Percentiles rank a stretch among this genome's conserved stretches.
phyloP scores from a whole-genome alignment of 805 yeast species.

The Cyberlindnera mississippiensis region DNA sequence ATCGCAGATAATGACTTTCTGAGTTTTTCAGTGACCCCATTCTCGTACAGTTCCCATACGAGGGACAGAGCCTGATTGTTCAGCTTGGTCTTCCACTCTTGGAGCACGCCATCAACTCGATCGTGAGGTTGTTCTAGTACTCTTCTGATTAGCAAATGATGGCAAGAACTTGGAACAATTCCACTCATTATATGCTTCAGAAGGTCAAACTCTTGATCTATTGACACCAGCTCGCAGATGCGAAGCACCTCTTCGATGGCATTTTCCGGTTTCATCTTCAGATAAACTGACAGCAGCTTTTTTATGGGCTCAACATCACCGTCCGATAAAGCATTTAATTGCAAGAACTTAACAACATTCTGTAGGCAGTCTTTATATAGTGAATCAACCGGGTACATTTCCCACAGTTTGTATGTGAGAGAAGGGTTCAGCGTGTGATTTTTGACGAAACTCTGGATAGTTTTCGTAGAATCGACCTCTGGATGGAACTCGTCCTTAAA shows the following conservation, averaged over 20 bases:
- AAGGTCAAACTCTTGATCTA: constrained; percentile 2
- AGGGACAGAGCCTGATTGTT: not conserved
- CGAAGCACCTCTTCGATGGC: constrained; percentile 1
- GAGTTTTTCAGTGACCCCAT: too few relatives aligned
- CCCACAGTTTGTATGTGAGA: not conserved
- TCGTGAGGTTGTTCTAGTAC: constrained; percentile 2
- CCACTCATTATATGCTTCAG: not conserved
- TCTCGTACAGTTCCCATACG: constrained; percentile 3
- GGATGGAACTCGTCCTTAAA: constrained; percentile 4
- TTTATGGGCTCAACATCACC: too few relatives aligned
- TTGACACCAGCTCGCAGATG: constrained; percentile 8
- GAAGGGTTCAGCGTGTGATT: constrained; percentile 1
- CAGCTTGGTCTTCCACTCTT: not conserved
- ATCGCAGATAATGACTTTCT: not conserved
- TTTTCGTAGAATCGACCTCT: not conserved
- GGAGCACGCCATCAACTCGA: not conserved
- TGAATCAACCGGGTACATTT: constrained; percentile 1
- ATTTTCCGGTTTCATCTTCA: too few relatives aligned
- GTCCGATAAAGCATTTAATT: too few relatives aligned
- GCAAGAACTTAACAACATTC: too few relatives aligned
- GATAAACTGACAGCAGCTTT: too few relatives aligned
- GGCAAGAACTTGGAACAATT: too few relatives aligned
- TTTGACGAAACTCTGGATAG: not conserved
- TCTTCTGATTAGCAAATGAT: too few relatives aligned
- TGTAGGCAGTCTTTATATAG: not conserved